Percentiles rank a stretch among this genome's conserved stretches.
Conservation (phyloP, 148 eudicot genomes). For the Camellia granthamiana region DNA sequence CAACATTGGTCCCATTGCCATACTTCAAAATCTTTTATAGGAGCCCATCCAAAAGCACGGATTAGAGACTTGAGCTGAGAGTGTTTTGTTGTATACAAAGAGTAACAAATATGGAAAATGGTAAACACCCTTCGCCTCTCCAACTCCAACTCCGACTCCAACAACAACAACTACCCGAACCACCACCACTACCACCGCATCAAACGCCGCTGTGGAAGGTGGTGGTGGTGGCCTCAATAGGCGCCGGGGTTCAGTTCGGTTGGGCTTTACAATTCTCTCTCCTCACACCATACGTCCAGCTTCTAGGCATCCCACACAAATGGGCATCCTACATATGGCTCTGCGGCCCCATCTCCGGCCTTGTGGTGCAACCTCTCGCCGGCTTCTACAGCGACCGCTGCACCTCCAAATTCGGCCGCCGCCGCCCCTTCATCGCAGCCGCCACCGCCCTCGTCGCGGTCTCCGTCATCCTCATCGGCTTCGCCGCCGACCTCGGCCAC, state of each 20-base stretch:
- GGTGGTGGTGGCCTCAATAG: slow-evolving; percentile 54
- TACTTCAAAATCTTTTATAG: too few relatives aligned
- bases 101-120: too few relatives aligned
- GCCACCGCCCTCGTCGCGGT: slow-evolving; percentile 46
- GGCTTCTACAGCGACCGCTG: slow-evolving; percentile 70
- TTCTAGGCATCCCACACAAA: slow-evolving; percentile 59
- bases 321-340: slow-evolving; percentile 79
- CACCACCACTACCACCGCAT: background rate
- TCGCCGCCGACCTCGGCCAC: slow-evolving; percentile 66
- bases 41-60: too few relatives aligned
- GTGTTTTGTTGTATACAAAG: too few relatives aligned
- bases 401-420: slow-evolving; percentile 53
- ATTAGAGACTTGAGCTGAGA: too few relatives aligned
- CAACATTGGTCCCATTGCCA: too few relatives aligned
- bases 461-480: slow-evolving; percentile 67
- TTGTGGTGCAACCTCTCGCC: slow-evolving; percentile 73
- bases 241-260: slow-evolving; percentile 79
- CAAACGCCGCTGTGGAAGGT: slow-evolving; percentile 33
- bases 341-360: slow-evolving; percentile 87
- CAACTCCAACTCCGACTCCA: too few relatives aligned
- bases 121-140: too few relatives aligned
- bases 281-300: slow-evolving; percentile 74
- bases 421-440: slow-evolving; percentile 70
- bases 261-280: slow-evolving; percentile 90
- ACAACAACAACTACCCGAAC: too few relatives aligned